A percentile compares a stretch with the other conserved stretches of the same genome.
These are phyloP conservation scores for Fusarium sp. DNA, from an alignment of 2,329 filamentous ascomycete species.

Conservation along the genomic window DNA sequence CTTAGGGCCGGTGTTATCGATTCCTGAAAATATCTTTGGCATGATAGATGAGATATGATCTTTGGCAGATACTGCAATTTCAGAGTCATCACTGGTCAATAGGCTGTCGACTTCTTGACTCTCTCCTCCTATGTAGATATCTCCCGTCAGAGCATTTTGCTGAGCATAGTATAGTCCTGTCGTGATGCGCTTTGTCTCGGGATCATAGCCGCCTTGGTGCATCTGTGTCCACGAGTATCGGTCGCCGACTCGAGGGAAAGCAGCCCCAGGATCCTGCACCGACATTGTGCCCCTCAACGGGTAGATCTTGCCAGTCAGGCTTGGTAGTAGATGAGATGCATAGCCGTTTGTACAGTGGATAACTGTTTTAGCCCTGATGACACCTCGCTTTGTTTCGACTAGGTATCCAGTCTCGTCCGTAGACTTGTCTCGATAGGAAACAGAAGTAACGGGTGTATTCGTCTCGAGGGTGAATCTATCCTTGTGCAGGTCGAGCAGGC, in stretches of 20 bases:
- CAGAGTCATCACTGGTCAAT: conserved; percentile 57
- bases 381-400: conserved; percentile 59
- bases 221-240: conserved; percentile 60
- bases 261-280: conserved; percentile 54
- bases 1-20: conserved; percentile 29
- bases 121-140: conserved; percentile 65
- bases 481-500: conserved; percentile 47
- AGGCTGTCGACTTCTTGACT: conserved; percentile 54
- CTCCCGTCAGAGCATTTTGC: conserved; percentile 47
- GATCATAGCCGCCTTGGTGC: conserved; percentile 57
- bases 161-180: conserved; percentile 37
- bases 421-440: conserved; percentile 32
- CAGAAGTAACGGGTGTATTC: conserved; percentile 46
- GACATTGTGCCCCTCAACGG: conserved; percentile 60
- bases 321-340: conserved; percentile 61
- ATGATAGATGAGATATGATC: conserved; percentile 53
- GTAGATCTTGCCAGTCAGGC: conserved; percentile 56
- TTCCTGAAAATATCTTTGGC: conserved; percentile 46
- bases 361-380: conserved; percentile 58
- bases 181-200: conserved; percentile 56
- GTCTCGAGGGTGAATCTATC: conserved; percentile 51
- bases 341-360: conserved; percentile 69
- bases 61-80: conserved; percentile 48
- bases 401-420: conserved; percentile 49
- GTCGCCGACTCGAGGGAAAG: conserved; percentile 42